These are phyloP conservation scores for Tilletia walkeri DNA, from an alignment of 1,284 basidiomycete genomes.

Conservation along the genomic window DNA sequence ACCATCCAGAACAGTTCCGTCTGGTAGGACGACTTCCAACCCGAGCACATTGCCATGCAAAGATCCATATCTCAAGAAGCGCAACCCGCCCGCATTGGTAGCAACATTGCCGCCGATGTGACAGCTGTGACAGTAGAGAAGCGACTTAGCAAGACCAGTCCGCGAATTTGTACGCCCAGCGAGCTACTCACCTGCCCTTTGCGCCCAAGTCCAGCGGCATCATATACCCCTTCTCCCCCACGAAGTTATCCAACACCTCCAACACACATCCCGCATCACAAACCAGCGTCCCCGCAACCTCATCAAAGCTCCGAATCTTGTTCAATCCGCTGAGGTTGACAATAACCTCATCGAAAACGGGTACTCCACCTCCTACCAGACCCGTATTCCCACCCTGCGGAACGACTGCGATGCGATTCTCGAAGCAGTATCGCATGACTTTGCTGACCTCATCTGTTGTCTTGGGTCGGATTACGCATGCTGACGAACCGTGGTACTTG, in stretches of 20 bases:
- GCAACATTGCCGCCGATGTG: constrained; percentile 97
- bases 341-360: constrained; percentile 83
- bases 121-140: constrained; percentile 63
- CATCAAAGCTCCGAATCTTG: constrained; percentile 84
- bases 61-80: constrained; percentile 89
- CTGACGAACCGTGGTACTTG: constrained; percentile 81
- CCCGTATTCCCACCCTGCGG: constrained; percentile 99
- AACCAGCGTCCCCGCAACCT: constrained; percentile 63
- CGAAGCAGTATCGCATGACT: constrained; percentile 60
- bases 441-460: constrained; percentile 82
- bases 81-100: constrained; percentile 94
- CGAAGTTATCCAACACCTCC: constrained; percentile 81
- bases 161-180: too few species aligned
- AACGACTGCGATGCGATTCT: constrained; percentile 65
- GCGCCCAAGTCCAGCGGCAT: constrained; percentile 97
- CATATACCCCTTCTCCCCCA: constrained; percentile 85
- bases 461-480: constrained; percentile 84
- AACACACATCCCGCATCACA: constrained; percentile 88
- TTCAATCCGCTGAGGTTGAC: constrained; percentile 79
- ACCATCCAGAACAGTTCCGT: constrained; percentile 70
- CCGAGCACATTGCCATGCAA: constrained; percentile 93
- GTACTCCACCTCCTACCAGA: constrained; percentile 91
- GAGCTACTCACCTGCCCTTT: constrained; percentile 65
- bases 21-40: constrained; percentile 92
- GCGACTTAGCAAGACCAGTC: too few species aligned